A percentile compares a stretch with the other conserved stretches of the same genome.
phyloP scores from a whole-genome alignment of 2,329 filamentous ascomycete species.

The Ampelomyces quisqualis region DNA sequence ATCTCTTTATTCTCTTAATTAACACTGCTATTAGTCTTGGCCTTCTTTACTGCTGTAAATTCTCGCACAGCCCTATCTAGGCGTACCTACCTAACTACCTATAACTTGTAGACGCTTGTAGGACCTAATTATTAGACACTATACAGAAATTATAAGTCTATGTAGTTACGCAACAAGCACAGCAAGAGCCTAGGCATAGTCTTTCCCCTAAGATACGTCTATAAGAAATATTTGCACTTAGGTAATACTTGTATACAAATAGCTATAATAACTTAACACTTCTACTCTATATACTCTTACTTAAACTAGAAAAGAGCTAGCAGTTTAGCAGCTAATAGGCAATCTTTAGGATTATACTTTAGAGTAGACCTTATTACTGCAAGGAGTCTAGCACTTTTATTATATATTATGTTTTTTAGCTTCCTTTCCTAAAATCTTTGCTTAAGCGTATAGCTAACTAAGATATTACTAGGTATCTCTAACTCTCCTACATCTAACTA shows the following conservation, averaged over 20 bases:
- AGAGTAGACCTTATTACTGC: conserved; percentile 10
- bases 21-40: no score
- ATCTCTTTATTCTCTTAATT: no score
- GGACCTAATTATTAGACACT: conserved; percentile 7
- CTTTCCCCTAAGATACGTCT: conserved; percentile 4
- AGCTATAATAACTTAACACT: conserved; percentile 8
- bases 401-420: conserved; percentile 9
- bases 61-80: no score
- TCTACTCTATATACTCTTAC: conserved; percentile 8
- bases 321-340: conserved; percentile 10
- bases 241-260: conserved; percentile 9
- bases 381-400: conserved; percentile 9
- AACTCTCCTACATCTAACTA: conserved; percentile 9
- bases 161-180: conserved; percentile 6
- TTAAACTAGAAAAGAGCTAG: conserved; percentile 10
- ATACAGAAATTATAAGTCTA: conserved; percentile 8
- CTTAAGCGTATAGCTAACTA: conserved; percentile 9
- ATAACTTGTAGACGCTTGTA: no score
- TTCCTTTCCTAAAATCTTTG: conserved; percentile 9
- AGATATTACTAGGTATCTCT: conserved; percentile 9
- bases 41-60: no score
- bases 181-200: conserved; percentile 7
- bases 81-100: no score
- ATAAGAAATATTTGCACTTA: conserved; percentile 8
- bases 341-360: conserved; percentile 10